Conservation (phyloP, 1,139 yeast genomes). For the Yarrowia galli region DNA sequence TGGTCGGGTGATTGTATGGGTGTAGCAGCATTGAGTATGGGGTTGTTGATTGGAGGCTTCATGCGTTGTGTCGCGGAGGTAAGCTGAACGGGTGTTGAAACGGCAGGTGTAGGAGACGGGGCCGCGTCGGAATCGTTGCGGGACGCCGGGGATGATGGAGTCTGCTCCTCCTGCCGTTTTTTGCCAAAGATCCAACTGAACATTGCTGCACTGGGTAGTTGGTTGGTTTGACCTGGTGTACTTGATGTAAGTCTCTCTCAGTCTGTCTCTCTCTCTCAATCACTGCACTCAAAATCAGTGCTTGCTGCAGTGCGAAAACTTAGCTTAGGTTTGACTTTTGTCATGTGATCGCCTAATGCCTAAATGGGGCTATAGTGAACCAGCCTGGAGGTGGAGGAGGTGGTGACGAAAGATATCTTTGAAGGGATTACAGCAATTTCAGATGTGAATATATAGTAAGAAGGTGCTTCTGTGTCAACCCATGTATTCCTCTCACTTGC, state of each 20-base stretch:
- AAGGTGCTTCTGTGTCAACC: no score
- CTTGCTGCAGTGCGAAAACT: constrained; percentile 33
- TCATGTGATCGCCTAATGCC: constrained; percentile 7
- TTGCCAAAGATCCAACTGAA: constrained; percentile 28
- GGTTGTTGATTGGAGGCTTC: constrained; percentile 27
- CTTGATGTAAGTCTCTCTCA: no score
- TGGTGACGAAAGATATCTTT: no score
- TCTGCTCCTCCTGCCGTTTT: constrained; percentile 11
- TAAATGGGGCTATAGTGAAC: constrained; percentile 5
- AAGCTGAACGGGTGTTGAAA: neutral
- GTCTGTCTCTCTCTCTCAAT: neutral
- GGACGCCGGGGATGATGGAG: neutral
- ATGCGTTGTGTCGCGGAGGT: constrained; percentile 4
- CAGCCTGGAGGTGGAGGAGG: neutral
- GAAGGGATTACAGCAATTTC: no score
- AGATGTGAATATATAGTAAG: no score
- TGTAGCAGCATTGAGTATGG: neutral
- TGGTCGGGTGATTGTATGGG: constrained; percentile 23
- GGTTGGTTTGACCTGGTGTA: no score
- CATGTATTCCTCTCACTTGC: no score
- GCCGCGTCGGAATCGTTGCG: neutral
- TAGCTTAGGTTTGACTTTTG: neutral
- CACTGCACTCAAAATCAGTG: constrained; percentile 13
- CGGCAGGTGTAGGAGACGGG: constrained; percentile 1
- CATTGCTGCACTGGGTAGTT: constrained; percentile 13